A percentile compares a stretch with the other conserved stretches of the same genome.
phyloP scores from a whole-genome alignment of 2,329 filamentous ascomycete species.

The Westerdykella aurantiaca region DNA sequence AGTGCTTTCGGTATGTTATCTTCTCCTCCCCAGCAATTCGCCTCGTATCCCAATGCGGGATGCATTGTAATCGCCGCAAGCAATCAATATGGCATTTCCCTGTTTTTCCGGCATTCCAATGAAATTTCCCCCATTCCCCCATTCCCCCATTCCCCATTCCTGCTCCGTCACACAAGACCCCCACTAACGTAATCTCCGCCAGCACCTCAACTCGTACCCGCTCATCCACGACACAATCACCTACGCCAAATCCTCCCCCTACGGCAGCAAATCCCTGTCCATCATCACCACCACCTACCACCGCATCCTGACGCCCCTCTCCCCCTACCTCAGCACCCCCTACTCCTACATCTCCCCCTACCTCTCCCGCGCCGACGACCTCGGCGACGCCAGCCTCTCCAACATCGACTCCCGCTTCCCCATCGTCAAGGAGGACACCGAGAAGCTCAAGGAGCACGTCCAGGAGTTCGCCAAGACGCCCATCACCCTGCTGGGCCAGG shows the following conservation, averaged over 20 bases:
- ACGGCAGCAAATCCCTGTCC: constrained; percentile 76
- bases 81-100: constrained; percentile 5
- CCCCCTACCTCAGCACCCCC: constrained; percentile 72
- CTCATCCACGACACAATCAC: constrained; percentile 72
- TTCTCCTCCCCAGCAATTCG: background rate
- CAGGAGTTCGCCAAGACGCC: constrained; percentile 24
- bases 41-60: background rate
- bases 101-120: background rate
- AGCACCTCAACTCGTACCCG: constrained; percentile 85
- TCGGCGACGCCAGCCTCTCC: constrained; percentile 34
- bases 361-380: constrained; percentile 68
- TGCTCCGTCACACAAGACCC: background rate
- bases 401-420: constrained; percentile 36
- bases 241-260: constrained; percentile 73
- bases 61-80: background rate
- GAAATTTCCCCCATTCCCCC: constrained; percentile 1
- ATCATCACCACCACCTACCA: constrained; percentile 70
- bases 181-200: constrained; percentile 4
- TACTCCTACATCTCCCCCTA: constrained; percentile 82
- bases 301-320: constrained; percentile 68
- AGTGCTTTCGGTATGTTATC: constrained; percentile 34
- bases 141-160: constrained; percentile 3
- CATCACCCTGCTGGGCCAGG: constrained; percentile 18
- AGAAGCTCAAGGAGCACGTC: constrained; percentile 34
- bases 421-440: constrained; percentile 47